Base-by-base conservation (phyloP, 345 rosid species). In the Salix viminalis region DNA sequence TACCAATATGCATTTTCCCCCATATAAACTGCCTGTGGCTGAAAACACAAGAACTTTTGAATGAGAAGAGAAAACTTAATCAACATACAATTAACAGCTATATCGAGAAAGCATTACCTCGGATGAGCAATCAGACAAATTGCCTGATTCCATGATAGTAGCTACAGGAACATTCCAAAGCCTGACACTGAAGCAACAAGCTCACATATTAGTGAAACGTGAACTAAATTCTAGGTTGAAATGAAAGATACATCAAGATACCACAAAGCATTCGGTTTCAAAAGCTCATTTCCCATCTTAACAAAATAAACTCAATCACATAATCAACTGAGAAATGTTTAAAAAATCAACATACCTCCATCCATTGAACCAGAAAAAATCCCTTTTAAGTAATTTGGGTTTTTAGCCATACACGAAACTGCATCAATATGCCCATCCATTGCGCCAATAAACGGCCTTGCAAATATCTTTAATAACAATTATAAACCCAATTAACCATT, bases 401-500 rank as follows among this genome's bases (percentile, higher is more conserved):
- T 94, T 88, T 96, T 96, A 0, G 99, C 98, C 98, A 96, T 91
- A 84, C 94, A 96, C 0, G 96, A 91, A 67, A 96, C 65, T 11
- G 92, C 89, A 87, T 96, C 98, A 10, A 85, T 70, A 82, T 96
- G 99, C 4, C 91, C 98, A 70, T 96, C 99, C 99, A 96, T 92
- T 65, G 99, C 99, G 50, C 95, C 98, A 34, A 96, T 34, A 74
- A 96, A 93, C 0, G 98, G 99, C 84, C 91, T 90, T 6, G 99
- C 99, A 79, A 90, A 96, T 74, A 96, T 89, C 98, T 96, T 86
- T 19, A 73, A 73, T n/a, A 74, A 12, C 54, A 42, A 9, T 9
- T 14, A 72, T 21, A 58, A 4, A 19, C 58, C 64, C 26, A 71
- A 5, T 10, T 7, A 50, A 80, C 42, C 2, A n/a, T 46, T 65